These are phyloP conservation scores for Salix caprea DNA, from an alignment of 345 rosid genomes.

Conservation along the genomic window DNA sequence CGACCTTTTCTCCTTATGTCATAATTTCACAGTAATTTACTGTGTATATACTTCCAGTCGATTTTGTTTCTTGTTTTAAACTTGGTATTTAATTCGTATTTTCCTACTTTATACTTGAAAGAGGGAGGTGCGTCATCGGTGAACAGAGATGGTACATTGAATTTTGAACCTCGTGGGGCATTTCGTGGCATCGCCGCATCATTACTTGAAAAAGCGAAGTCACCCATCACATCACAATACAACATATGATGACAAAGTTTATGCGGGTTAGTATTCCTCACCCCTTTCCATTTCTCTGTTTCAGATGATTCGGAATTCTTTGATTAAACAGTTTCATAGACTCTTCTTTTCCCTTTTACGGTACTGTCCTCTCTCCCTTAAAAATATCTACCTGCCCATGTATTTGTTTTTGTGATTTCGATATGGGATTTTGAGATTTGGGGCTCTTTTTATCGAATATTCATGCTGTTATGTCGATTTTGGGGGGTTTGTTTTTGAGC, in stretches of 20 bases:
- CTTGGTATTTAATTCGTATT: too few relatives aligned
- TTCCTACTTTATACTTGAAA: too few relatives aligned
- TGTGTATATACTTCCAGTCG: too few relatives aligned
- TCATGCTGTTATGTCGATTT: not conserved
- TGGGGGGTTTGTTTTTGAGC: not conserved
- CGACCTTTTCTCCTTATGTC: too few relatives aligned
- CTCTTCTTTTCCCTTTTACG: not conserved
- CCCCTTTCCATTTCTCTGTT: not conserved
- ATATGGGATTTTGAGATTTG: slow-evolving; percentile 4
- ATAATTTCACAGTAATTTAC: too few relatives aligned
- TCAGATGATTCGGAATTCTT: not conserved
- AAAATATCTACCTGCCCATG: not conserved
- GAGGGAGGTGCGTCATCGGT: too few relatives aligned
- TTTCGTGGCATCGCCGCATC: too few relatives aligned
- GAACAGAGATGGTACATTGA: too few relatives aligned
- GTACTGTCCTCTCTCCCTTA: not conserved
- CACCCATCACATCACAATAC: not conserved
- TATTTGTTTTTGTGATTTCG: not conserved
- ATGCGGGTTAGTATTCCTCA: not conserved
- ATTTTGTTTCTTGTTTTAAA: too few relatives aligned
- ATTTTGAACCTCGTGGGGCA: too few relatives aligned
- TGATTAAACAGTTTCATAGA: not conserved
- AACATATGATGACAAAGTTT: not conserved
- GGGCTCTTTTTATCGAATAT: not conserved
- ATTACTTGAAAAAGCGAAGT: not conserved